These are phyloP conservation scores for Sporisorium sorghi DNA, from an alignment of 1,284 basidiomycete species.

Conservation along the genomic window DNA sequence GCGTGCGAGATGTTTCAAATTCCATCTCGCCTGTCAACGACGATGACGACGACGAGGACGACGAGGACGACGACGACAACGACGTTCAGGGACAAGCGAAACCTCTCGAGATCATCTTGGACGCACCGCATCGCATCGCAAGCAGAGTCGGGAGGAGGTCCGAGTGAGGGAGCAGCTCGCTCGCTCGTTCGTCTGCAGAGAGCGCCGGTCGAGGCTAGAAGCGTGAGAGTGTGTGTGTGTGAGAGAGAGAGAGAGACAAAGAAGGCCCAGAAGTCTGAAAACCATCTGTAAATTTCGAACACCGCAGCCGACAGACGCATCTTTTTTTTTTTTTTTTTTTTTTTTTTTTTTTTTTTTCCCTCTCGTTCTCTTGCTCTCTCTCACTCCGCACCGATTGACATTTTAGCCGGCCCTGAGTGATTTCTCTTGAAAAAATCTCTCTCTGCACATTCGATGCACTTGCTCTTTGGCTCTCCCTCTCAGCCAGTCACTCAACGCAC, in stretches of 20 bases:
- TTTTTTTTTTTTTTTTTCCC: background rate
- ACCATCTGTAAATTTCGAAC: slow-evolving; percentile 11
- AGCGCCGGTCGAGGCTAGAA: background rate
- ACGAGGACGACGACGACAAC: too few relatives aligned
- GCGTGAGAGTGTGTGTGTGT: too few relatives aligned
- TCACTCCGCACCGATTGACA: background rate
- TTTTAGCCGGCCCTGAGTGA: background rate
- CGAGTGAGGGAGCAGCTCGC: background rate
- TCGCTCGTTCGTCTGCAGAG: background rate
- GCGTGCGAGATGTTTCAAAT: background rate
- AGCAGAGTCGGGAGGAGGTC: background rate
- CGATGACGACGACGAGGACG: too few relatives aligned
- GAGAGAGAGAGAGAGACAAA: background rate
- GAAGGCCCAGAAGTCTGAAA: background rate
- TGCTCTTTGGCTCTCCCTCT: too few relatives aligned
- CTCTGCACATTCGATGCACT: too few relatives aligned
- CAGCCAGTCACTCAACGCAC: too few relatives aligned
- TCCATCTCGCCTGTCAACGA: background rate
- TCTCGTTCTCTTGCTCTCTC: background rate
- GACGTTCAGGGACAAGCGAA: too few relatives aligned
- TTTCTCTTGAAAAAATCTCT: too few relatives aligned
- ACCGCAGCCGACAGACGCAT: slow-evolving; percentile 18
- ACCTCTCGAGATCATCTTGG: too few relatives aligned
- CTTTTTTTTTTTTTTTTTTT: background rate
- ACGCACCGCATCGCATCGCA: background rate